Percentiles rank a stretch among this genome's conserved stretches.
These are phyloP conservation scores for Coniochaeta prunicola DNA, from an alignment of 2,329 filamentous ascomycete species.

Conservation along the genomic window DNA sequence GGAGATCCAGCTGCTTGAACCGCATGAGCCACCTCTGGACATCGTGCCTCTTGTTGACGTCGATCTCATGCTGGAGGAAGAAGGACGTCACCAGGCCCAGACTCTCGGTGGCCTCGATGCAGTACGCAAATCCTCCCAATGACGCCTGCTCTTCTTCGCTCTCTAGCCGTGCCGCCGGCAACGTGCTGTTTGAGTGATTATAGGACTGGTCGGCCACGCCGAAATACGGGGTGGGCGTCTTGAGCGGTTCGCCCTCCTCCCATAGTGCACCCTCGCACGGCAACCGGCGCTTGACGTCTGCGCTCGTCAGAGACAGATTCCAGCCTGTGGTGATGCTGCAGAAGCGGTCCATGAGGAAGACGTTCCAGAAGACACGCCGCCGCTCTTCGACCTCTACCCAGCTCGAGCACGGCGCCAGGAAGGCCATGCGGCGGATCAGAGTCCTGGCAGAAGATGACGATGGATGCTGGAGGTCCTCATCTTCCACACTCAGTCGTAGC, in stretches of 20 bases:
- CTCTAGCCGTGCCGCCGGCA: conserved; percentile 13
- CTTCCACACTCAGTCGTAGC: conserved; percentile 26
- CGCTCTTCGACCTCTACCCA: conserved; percentile 31
- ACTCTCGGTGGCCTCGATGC: conserved; percentile 37
- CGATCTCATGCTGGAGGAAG: conserved; percentile 32
- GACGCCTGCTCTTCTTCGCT: conserved; percentile 17
- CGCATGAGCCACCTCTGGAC: conserved; percentile 32
- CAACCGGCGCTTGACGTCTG: conserved; percentile 27
- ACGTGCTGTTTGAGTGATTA: conserved; percentile 6
- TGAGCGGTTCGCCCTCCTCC: conserved; percentile 25
- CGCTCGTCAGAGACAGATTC: conserved; percentile 26
- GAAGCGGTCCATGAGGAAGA: conserved; percentile 33
- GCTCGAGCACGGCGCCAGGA: conserved; percentile 19
- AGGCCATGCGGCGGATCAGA: conserved; percentile 27
- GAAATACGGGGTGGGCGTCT: conserved; percentile 30
- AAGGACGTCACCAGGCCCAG: conserved; percentile 32
- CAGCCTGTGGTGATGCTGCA: conserved; percentile 30
- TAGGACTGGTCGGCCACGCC: conserved; percentile 26
- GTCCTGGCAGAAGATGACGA: conserved; percentile 4
- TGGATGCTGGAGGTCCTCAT: conserved; percentile 15
- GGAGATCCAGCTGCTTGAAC: conserved; percentile 36
- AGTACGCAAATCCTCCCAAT: conserved; percentile 33
- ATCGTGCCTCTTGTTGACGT: conserved; percentile 26
- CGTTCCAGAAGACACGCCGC: conserved; percentile 32
- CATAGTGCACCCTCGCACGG: conserved; percentile 31